Percentiles rank a stretch among this genome's conserved stretches.
Conservation (phyloP, 345 rosid species). For the Citrus sinensis region DNA sequence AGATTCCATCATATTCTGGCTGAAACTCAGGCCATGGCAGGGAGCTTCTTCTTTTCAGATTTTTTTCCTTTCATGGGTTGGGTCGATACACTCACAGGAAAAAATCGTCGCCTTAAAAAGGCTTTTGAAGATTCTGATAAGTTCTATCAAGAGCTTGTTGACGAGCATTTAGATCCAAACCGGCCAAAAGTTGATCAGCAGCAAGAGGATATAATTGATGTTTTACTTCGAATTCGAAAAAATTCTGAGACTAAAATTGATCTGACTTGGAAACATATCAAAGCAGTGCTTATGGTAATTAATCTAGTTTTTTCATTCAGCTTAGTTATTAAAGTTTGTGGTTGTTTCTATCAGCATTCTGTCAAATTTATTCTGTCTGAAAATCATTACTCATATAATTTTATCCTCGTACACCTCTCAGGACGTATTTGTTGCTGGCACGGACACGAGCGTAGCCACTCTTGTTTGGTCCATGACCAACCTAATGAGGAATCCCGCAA, state of each 20-base stretch:
- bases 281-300: conserved; percentile 35
- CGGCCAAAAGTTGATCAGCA: conserved; percentile 5
- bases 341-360: too few relatives aligned
- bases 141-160: conserved; percentile 29
- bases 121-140: conserved; percentile 20
- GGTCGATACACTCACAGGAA: conserved; percentile 26
- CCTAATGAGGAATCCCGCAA: conserved; percentile 24
- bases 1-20: conserved; percentile 12
- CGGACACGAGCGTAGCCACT: conserved; percentile 22
- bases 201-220: conserved; percentile 24
- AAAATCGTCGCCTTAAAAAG: conserved; percentile 12
- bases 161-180: conserved; percentile 28
- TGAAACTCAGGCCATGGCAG: conserved; percentile 25
- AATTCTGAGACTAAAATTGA: conserved; percentile 12
- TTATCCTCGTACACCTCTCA: background rate
- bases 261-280: conserved; percentile 29
- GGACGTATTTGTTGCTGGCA: conserved; percentile 31
- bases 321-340: background rate
- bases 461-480: conserved; percentile 32
- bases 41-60: conserved; percentile 23
- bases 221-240: conserved; percentile 19
- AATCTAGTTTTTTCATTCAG: background rate
- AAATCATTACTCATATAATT: too few relatives aligned
- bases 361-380: too few relatives aligned
- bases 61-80: conserved; percentile 26